A percentile compares a stretch with the other conserved stretches of the same genome.
Evolutionary conservation across 2,329 filamentous ascomycete species (phyloP).

Genomic region (Penicillium corylophilum): DNA sequence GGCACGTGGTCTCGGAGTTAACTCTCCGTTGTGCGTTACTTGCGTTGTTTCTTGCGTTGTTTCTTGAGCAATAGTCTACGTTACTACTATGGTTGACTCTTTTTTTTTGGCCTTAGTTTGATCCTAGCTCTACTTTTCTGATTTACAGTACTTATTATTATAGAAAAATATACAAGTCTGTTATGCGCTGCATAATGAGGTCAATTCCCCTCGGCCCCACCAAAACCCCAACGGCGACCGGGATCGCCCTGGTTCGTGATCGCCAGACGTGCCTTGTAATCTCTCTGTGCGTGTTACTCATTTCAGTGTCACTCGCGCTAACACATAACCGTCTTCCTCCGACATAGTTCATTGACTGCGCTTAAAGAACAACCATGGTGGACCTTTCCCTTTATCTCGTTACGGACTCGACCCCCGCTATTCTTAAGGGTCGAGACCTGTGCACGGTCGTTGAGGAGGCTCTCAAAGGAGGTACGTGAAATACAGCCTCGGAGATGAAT

Average conservation of each 20-base stretch:
- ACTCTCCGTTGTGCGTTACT: not conserved
- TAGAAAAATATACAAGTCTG: not conserved
- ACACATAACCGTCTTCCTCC: not conserved
- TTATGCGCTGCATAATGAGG: conserved; percentile 16
- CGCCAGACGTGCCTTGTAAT: not conserved
- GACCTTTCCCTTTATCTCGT: conserved; percentile 88
- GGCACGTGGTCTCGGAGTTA: conserved; percentile 23
- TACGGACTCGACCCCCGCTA: conserved; percentile 84
- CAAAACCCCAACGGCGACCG: conserved; percentile 13
- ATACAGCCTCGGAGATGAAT: conserved; percentile 1
- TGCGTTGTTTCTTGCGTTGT: too few relatives aligned
- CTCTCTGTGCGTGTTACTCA: not conserved
- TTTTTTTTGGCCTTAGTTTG: not conserved
- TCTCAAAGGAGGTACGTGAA: conserved; percentile 63
- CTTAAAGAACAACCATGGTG: conserved; percentile 39
- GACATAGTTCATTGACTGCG: not conserved
- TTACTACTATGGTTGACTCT: too few relatives aligned
- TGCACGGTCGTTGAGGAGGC: conserved; percentile 72
- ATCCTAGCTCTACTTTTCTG: not conserved
- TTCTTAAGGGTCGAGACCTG: conserved; percentile 71
- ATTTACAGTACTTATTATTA: not conserved
- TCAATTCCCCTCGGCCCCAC: conserved; percentile 15
- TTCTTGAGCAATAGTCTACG: too few relatives aligned
- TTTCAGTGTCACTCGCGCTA: not conserved
- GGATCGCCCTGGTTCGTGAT: conserved; percentile 14